Base-by-base conservation (phyloP, 441 rosid genomes). In the Syzygium syzygioides region DNA sequence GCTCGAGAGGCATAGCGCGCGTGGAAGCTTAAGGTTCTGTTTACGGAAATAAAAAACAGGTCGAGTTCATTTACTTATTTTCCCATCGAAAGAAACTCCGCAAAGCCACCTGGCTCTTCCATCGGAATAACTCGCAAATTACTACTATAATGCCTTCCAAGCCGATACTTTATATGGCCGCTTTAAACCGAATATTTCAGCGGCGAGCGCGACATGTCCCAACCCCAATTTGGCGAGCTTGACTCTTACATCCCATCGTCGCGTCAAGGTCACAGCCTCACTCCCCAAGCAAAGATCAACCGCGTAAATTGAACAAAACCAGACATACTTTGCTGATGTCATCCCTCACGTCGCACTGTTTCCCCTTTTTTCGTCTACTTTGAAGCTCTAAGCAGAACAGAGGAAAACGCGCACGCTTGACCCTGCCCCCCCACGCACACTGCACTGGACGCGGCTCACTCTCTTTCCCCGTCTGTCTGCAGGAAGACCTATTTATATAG, bases 81-180 rank as follows among this genome's bases (percentile, higher is more conserved):
- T 45, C 48, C 48, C 9, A 45, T 12, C 0, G 1, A 4, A 62
- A n/a, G n/a, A 14, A 62, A 14, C 4, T 62, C 17, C 1, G 18
- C 1, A 3, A 64, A 64, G 34, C 8, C 37, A 30, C 4, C 1
- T 45, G 48, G 8, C 48, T 3, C 30, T 3, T 8, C 13, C 20
- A 7, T 64, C 1, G 5, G 1, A 14, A 14, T 4, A 37, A 30
- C 6, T 30, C 10, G 3, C 1, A 0, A 62, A 1, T 62, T 62
- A 62, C 8, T 2, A 14, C 3, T 14, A 4, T 17, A 32, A 32
- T 9, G 25, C 7, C 25, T 66, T 7, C 2, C 0, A 12, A 66
- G 23, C 79, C 6, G 0, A 64, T 8, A 64, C 12, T 9, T 18
- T n/a, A 7, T 1, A 66, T 2, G 79, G 3, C 48, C 25, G 34